Percentiles rank a stretch among this genome's conserved stretches.
Evolutionary conservation across 2,329 filamentous ascomycete species (phyloP).

Genomic region (Epicoccum sorghinum): DNA sequence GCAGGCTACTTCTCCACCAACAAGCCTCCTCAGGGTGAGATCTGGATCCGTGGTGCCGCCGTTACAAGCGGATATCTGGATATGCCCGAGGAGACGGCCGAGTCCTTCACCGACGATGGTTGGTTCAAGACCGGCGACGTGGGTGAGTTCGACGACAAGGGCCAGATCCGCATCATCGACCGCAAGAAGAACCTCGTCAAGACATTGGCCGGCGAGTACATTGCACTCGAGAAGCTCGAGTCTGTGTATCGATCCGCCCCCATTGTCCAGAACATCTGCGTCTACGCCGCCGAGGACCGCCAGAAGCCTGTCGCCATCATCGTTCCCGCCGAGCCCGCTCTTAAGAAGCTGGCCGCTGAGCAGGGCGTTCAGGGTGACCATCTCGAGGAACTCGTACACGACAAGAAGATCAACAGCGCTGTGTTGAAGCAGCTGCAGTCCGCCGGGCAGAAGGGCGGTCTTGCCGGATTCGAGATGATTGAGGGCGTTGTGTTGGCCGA

Average conservation of each 20-base stretch:
- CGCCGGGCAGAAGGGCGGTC: conserved; percentile 68
- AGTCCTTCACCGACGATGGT: conserved; percentile 78
- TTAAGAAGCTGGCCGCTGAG: conserved; percentile 62
- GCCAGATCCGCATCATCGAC: conserved; percentile 87
- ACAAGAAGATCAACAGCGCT: conserved; percentile 67
- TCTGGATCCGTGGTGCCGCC: conserved; percentile 80
- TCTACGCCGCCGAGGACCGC: conserved; percentile 78
- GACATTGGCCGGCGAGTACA: conserved; percentile 93
- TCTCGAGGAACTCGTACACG: conserved; percentile 70
- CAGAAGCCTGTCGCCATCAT: conserved; percentile 84
- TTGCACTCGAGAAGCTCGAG: conserved; percentile 94
- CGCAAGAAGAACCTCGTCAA: conserved; percentile 99
- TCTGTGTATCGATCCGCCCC: conserved; percentile 81
- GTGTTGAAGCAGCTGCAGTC: conserved; percentile 75
- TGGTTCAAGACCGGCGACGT: conserved; percentile 99
- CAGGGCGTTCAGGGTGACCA: conserved; percentile 68
- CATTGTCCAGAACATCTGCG: conserved; percentile 85
- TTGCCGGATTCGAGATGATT: conserved; percentile 75
- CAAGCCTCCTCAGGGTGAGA: conserved; percentile 85
- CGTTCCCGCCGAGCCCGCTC: conserved; percentile 62
- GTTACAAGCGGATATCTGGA: conserved; percentile 82
- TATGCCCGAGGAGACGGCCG: conserved; percentile 81
- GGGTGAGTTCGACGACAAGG: conserved; percentile 81
- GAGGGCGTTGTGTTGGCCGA: conserved; percentile 78
- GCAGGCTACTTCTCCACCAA: conserved; percentile 81